Percentiles rank a stretch among this genome's conserved stretches.
Evolutionary conservation across 306 rosid species (phyloP).

Genomic region (Gynostemma pentaphyllum): DNA sequence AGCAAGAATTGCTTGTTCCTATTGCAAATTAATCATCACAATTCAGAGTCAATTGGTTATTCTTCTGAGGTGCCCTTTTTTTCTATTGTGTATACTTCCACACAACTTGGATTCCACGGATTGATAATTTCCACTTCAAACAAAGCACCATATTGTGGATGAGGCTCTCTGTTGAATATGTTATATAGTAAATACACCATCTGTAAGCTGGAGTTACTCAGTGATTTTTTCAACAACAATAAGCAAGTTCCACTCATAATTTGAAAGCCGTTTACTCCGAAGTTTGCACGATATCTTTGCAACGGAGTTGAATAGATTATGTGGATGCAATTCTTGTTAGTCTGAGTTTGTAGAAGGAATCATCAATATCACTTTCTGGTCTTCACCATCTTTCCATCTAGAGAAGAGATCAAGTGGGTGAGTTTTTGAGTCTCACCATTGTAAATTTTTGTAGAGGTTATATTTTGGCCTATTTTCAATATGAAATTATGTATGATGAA

Average conservation of each 20-base stretch:
- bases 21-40: no score
- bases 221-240: not conserved
- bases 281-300: not conserved
- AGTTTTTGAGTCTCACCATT: not conserved
- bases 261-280: no score
- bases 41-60: no score
- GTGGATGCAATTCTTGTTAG: conserved; percentile 2
- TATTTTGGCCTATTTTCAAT: not conserved
- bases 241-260: not conserved
- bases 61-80: no score
- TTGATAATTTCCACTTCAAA: no score
- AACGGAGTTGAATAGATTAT: not conserved
- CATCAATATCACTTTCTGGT: not conserved
- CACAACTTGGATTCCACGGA: no score
- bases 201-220: no score
- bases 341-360: not conserved
- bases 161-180: no score
- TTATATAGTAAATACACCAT: no score
- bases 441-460: conserved; percentile 11
- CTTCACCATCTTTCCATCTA: not conserved
- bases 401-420: not conserved
- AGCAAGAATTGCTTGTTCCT: no score
- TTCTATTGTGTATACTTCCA: no score
- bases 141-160: no score
- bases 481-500: conserved; percentile 1